Base-by-base conservation (phyloP, 495 filamentous ascomycete species). In the Penicillium psychrofluorescens region DNA sequence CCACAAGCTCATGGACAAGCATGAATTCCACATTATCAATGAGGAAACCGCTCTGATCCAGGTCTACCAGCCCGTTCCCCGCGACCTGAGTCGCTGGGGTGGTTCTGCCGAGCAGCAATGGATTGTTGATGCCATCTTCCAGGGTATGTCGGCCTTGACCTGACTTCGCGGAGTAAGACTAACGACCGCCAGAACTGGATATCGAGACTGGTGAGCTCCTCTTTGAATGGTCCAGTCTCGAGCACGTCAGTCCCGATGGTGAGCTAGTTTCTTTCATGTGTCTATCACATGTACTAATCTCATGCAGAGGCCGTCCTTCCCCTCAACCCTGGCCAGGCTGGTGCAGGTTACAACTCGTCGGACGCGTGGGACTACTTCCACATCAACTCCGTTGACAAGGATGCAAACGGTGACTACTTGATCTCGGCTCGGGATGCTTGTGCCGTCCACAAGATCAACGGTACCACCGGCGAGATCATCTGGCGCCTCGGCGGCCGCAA, bases 371-470 rank as follows among this genome's bases (percentile, higher is more conserved):
- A 72, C 44, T 72, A 58, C 29, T 72, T 71, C 51, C 61, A 63
- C 36, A 61, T 64, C 44, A 67, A 63, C 43, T 64, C 57, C 14
- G 61, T 64, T 35, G 61, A 67, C 49, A 67, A 67, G 43, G 61
- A 64, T 39, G 35, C 38, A 11, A 49, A 56, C 6, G 74, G 76
- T 7, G 69, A 77, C 57, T 81, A 78, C 45, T 56, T 81, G 7
- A 70, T 81, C 41, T 80, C 76, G 0, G 72, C 73, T 2, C 74
- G 77, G 5, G 68, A 80, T 51, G 66, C 68, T 15, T 72, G 70
- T 46, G 61, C 73, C 13, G 65, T 81, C 9, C 72, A 73, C 56
- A 76, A 76, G 46, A 70, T 81, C 55, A 75, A 76, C 44, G 76
- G 74, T 11, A 71, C 68, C 15, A 66, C 70, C 29, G 76, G 78